These are phyloP conservation scores for Aphanocladium album DNA, from an alignment of 2,329 filamentous ascomycete genomes.

Conservation along the genomic window DNA sequence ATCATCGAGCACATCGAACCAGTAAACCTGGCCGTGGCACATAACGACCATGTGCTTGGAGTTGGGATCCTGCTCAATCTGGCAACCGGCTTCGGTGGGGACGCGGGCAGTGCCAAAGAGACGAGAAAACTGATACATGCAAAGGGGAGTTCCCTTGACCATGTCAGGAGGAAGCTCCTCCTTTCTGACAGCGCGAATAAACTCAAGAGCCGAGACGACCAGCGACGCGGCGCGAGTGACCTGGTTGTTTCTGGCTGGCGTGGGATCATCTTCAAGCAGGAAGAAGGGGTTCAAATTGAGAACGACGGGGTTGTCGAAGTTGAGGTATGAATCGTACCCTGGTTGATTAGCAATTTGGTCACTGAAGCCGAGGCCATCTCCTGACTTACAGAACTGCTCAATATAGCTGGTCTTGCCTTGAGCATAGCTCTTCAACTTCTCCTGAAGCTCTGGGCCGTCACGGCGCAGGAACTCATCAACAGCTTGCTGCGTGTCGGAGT, in stretches of 20 bases:
- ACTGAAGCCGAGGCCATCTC: background rate
- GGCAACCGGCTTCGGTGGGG: conserved; percentile 88
- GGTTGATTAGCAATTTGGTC: background rate
- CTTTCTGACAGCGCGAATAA: conserved; percentile 85
- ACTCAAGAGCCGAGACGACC: conserved; percentile 82
- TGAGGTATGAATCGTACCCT: conserved; percentile 99
- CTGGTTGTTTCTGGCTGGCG: conserved; percentile 92
- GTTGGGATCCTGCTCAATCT: conserved; percentile 91
- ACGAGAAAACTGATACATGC: conserved; percentile 97
- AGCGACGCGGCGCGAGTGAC: conserved; percentile 91
- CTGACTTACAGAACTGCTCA: conserved; percentile 92
- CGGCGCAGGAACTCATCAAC: conserved; percentile 75
- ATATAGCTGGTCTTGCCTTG: conserved; percentile 92
- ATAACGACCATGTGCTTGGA: conserved; percentile 91
- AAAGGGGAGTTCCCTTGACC: conserved; percentile 75
- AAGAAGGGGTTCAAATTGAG: conserved; percentile 98
- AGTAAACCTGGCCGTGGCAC: conserved; percentile 95
- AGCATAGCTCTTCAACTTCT: conserved; percentile 85
- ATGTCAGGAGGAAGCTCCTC: conserved; percentile 91
- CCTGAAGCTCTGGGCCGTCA: conserved; percentile 81
- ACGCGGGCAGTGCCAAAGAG: conserved; percentile 93
- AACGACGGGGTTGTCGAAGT: conserved; percentile 96
- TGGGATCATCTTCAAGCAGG: conserved; percentile 93
- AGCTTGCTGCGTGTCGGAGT: conserved; percentile 73
- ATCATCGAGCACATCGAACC: conserved; percentile 95